Evolutionary conservation across 306 rosid species (phyloP).

Genomic region (Abrus precatorius): DNA sequence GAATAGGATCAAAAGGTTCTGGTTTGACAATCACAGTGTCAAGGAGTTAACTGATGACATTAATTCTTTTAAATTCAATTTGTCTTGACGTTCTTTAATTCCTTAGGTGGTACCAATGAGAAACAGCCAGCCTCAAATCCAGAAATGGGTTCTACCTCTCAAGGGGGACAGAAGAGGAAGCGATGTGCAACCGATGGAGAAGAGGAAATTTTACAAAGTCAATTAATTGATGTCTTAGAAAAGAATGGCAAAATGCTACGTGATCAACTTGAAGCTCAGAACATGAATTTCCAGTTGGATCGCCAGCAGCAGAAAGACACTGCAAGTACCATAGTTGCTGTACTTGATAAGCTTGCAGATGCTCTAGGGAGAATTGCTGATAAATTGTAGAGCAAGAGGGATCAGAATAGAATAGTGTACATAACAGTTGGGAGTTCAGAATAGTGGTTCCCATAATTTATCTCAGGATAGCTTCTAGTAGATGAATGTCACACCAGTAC

Average conservation of each 20-base stretch:
- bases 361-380: constrained; percentile 95
- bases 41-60: constrained; percentile 11
- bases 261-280: constrained; percentile 84
- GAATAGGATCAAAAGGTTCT: constrained; percentile 28
- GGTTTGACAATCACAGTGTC: constrained; percentile 26
- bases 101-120: constrained; percentile 63
- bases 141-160: constrained; percentile 81
- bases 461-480: constrained; percentile 44
- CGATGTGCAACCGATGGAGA: constrained; percentile 64
- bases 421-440: constrained; percentile 58
- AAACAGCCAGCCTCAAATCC: constrained; percentile 68
- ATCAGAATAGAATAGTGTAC: constrained; percentile 61
- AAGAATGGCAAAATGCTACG: constrained; percentile 81
- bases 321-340: constrained; percentile 73
- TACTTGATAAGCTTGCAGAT: constrained; percentile 94
- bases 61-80: constrained; percentile 18
- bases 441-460: constrained; percentile 57
- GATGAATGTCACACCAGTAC: constrained; percentile 46
- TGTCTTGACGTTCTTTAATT: constrained; percentile 26
- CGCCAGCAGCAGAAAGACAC: constrained; percentile 87
- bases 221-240: constrained; percentile 83
- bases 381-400: constrained; percentile 66
- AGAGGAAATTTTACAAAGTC: constrained; percentile 69
- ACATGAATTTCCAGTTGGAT: constrained; percentile 73
- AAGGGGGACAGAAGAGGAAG: constrained; percentile 81